phyloP scores from a whole-genome alignment of 2,329 filamentous ascomycete genomes.

The Ophiosphaerella narmari region DNA sequence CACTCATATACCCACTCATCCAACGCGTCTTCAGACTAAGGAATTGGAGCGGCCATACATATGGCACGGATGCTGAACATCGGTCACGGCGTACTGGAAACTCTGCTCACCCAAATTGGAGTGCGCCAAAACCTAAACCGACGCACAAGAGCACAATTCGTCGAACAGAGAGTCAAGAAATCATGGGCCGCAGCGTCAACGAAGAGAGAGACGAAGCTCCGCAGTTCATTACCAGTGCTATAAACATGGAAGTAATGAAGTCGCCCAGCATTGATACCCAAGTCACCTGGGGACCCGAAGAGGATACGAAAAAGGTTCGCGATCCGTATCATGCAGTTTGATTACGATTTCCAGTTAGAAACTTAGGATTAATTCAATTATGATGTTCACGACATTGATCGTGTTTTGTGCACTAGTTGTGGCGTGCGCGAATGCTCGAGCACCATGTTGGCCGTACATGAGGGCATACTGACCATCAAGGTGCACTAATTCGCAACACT shows the following conservation, averaged over 20 bases:
- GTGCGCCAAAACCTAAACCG: slow-evolving; percentile 12
- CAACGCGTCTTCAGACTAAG: slow-evolving; percentile 51
- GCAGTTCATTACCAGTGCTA: slow-evolving; percentile 31
- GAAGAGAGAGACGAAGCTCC: slow-evolving; percentile 14
- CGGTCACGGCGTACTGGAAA: background rate
- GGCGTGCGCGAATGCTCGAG: slow-evolving; percentile 8
- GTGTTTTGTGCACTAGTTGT: background rate
- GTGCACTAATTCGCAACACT: slow-evolving; percentile 11
- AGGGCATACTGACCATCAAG: slow-evolving; percentile 24
- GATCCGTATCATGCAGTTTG: slow-evolving; percentile 17
- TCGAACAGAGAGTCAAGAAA: slow-evolving; percentile 27
- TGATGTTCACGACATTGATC: background rate
- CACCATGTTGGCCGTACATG: slow-evolving; percentile 28
- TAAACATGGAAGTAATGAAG: slow-evolving; percentile 27
- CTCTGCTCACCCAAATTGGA: slow-evolving; percentile 12
- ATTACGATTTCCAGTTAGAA: background rate
- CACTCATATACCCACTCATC: slow-evolving; percentile 63
- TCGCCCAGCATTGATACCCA: slow-evolving; percentile 13
- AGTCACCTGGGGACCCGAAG: slow-evolving; percentile 15
- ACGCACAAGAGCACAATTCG: slow-evolving; percentile 17
- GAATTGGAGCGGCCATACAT: slow-evolving; percentile 37
- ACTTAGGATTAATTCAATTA: no score
- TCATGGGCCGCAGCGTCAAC: background rate
- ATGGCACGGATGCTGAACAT: slow-evolving; percentile 7
- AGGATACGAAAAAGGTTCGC: slow-evolving; percentile 12